Evolutionary conservation across 116 monocot species (phyloP), one percentile per base, ranked within the genome.

Genomic region (Papilionanthe hybrid): DNA sequence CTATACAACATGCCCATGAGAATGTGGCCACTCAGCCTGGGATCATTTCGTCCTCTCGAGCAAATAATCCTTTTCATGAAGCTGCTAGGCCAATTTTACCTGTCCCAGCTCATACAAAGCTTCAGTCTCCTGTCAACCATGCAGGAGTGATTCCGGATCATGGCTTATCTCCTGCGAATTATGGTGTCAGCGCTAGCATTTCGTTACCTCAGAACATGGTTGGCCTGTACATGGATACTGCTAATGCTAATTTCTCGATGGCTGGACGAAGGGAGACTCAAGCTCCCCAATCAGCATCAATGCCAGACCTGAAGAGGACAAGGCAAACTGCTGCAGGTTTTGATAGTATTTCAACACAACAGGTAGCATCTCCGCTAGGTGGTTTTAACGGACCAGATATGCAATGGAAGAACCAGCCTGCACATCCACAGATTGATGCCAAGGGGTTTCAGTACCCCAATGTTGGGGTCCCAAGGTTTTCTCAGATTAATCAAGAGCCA

Each of bases 341-440:
- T 19, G 93, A 93, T 86, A 83, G 80, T 28, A 80, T 84, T 44
- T 92, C 89, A 72, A 90, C 87, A 45, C 85, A 87, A 47, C 90
- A 85, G 47, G 3, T 56, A 55, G 80, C 81, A 44, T 67, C 90
- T 82, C 89, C 78, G 27, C 69, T 84, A 22, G 89, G 79, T 73
- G 86, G 86, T 5, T 76, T 82, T 41, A 85, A 44, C 72, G 89
- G 91, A 75, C 75, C 78, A 78, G 95, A 93, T 81, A 78, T 85
- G 75, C 86, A 87, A 29, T 93, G 91, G 95, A 95, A 91, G 75
- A 92, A 86, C 79, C 83, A 84, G 82, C 37, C 83, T 22, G n/a
- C 87, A 27, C 89, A 86, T 22, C 79, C 86, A 76, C 94, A 87
- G 71, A 75, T 86, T 75, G 91, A 89, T 68, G 77, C 82, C 0